A percentile compares a stretch with the other conserved stretches of the same genome.
Conservation (phyloP, 441 rosid species). For the Populus hybrid region DNA sequence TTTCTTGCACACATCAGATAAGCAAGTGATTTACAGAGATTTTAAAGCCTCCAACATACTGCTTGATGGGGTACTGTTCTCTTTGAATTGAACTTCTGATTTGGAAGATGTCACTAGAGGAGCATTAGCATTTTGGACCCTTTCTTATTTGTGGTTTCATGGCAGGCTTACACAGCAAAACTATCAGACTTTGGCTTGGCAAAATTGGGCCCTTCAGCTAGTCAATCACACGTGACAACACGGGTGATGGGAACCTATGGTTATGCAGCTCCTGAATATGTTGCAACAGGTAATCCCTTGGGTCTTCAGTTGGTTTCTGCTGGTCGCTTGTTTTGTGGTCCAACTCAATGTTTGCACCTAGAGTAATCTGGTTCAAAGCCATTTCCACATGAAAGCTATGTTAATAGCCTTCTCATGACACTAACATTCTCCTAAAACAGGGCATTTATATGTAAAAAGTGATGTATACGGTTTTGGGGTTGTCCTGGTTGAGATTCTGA, state of each 20-base stretch:
- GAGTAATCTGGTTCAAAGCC: background rate
- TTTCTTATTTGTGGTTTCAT: conserved; percentile 1
- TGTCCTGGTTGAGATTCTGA: conserved; percentile 72
- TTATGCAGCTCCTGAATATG: conserved; percentile 91
- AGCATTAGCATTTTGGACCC: background rate
- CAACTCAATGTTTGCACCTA: background rate
- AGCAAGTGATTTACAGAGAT: conserved; percentile 83
- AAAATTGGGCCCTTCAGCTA: conserved; percentile 81
- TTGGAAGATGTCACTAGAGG: conserved; percentile 1
- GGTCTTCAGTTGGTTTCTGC: background rate
- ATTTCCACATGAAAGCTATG: background rate
- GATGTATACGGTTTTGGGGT: conserved; percentile 86
- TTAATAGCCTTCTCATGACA: background rate
- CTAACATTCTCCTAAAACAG: conserved; percentile 30
- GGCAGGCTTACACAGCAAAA: conserved; percentile 76
- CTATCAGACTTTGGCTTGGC: conserved; percentile 89
- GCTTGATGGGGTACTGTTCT: conserved; percentile 70
- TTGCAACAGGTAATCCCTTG: conserved; percentile 61
- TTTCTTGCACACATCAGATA: conserved; percentile 71
- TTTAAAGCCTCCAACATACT: conserved; percentile 88
- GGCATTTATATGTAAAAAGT: conserved; percentile 82
- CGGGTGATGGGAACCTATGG: conserved; percentile 84
- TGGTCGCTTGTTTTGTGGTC: background rate
- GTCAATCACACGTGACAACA: conserved; percentile 84
- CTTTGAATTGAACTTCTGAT: background rate